A percentile compares a stretch with the other conserved stretches of the same genome.
phyloP scores from a whole-genome alignment of 495 filamentous ascomycete species.

The Hypoxylon fragiforme region DNA sequence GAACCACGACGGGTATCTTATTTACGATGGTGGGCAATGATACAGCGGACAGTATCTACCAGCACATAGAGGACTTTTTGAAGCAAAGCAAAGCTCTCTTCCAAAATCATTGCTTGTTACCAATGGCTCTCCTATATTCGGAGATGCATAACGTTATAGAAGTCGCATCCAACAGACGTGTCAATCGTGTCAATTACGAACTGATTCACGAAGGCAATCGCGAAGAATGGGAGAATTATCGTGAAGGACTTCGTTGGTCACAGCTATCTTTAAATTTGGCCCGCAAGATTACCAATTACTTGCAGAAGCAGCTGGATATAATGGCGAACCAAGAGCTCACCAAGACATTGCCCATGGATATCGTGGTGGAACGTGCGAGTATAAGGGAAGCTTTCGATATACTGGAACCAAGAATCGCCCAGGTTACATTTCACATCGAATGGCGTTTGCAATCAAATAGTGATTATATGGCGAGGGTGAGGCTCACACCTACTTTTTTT shows the following conservation, averaged over 20 bases:
- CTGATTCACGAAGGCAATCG: neutral
- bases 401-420: slow-evolving; percentile 1
- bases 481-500: too few relatives aligned
- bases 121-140: neutral
- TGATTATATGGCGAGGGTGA: slow-evolving; percentile 6
- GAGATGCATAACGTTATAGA: too few relatives aligned
- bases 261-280: neutral
- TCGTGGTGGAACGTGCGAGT: neutral
- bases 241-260: neutral
- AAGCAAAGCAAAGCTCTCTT: slow-evolving; percentile 5
- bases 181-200: neutral
- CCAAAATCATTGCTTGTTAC: slow-evolving; percentile 4
- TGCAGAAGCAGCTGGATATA: slow-evolving; percentile 1
- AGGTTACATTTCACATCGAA: neutral
- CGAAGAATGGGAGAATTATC: neutral
- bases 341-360: neutral
- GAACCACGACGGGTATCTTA: slow-evolving; percentile 6
- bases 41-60: neutral
- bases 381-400: slow-evolving; percentile 3
- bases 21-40: neutral
- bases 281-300: neutral
- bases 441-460: neutral
- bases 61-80: neutral
- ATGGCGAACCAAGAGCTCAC: neutral
- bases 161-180: too few relatives aligned